Conservation (phyloP, 1,284 basidiomycete species). For the Cryptococcus floricola region DNA sequence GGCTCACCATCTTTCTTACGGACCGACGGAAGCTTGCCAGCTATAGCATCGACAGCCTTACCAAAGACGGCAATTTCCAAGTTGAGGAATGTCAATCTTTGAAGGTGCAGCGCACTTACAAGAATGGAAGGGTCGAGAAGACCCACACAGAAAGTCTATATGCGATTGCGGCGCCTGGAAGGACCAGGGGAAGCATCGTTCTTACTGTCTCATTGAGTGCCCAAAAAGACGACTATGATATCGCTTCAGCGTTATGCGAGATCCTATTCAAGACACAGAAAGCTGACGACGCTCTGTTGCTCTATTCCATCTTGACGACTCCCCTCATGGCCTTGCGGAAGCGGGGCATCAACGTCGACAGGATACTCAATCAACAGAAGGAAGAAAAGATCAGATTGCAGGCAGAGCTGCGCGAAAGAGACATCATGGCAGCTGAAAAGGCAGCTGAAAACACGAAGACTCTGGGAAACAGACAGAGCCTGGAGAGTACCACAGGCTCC, state of each 20-base stretch:
- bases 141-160: conserved; percentile 55
- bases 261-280: conserved; percentile 69
- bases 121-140: conserved; percentile 29
- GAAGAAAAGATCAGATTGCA: conserved; percentile 64
- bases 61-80: conserved; percentile 62
- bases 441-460: background rate
- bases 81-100: conserved; percentile 55
- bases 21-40: conserved; percentile 69
- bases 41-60: conserved; percentile 67
- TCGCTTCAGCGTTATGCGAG: conserved; percentile 73
- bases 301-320: conserved; percentile 90
- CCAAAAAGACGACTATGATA: conserved; percentile 86
- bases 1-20: conserved; percentile 86
- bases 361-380: conserved; percentile 80
- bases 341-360: conserved; percentile 66
- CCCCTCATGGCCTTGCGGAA: conserved; percentile 77
- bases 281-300: conserved; percentile 76
- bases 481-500: background rate
- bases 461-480: background rate
- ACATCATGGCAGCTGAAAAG: no score
- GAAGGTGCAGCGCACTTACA: conserved; percentile 37
- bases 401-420: conserved; percentile 19
- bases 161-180: conserved; percentile 61
- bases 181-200: conserved; percentile 58
- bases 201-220: conserved; percentile 71